Conservation (phyloP, 257 asterid species). For the Ajuga chamaepitys region DNA sequence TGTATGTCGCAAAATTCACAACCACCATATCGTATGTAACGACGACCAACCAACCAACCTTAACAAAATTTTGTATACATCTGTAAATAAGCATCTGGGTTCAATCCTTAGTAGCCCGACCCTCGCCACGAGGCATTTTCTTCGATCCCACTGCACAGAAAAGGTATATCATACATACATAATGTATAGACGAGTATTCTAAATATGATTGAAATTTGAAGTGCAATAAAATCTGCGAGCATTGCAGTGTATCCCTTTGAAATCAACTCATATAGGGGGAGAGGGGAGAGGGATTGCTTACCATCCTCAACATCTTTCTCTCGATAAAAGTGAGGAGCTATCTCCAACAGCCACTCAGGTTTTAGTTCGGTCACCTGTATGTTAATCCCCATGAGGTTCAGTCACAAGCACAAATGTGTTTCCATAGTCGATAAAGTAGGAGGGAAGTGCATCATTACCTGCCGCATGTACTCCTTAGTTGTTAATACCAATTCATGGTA, state of each 20-base stretch:
- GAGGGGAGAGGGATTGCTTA: slow-evolving; percentile 24
- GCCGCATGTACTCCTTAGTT: slow-evolving; percentile 92
- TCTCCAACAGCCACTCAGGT: slow-evolving; percentile 90
- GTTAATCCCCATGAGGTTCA: slow-evolving; percentile 15
- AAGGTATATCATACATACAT: background rate
- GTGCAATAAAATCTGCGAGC: too few relatives aligned
- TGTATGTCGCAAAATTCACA: too few relatives aligned
- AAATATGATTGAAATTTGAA: too few relatives aligned
- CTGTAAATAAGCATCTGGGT: background rate
- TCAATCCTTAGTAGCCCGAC: slow-evolving; percentile 57
- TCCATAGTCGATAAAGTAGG: background rate
- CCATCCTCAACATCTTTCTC: slow-evolving; percentile 80
- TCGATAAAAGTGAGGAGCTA: slow-evolving; percentile 90
- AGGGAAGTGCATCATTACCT: slow-evolving; percentile 25
- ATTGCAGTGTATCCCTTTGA: too few relatives aligned
- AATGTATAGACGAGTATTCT: too few relatives aligned
- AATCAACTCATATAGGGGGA: too few relatives aligned
- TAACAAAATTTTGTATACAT: slow-evolving; percentile 10
- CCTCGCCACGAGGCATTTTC: slow-evolving; percentile 95
- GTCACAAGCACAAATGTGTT: background rate
- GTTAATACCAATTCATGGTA: slow-evolving; percentile 91
- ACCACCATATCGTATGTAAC: too few relatives aligned
- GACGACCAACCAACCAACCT: too few relatives aligned
- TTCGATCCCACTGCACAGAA: slow-evolving; percentile 31
- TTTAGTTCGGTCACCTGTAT: slow-evolving; percentile 73